Conservation (phyloP, 306 rosid species). For the Dryas alaskensis region DNA sequence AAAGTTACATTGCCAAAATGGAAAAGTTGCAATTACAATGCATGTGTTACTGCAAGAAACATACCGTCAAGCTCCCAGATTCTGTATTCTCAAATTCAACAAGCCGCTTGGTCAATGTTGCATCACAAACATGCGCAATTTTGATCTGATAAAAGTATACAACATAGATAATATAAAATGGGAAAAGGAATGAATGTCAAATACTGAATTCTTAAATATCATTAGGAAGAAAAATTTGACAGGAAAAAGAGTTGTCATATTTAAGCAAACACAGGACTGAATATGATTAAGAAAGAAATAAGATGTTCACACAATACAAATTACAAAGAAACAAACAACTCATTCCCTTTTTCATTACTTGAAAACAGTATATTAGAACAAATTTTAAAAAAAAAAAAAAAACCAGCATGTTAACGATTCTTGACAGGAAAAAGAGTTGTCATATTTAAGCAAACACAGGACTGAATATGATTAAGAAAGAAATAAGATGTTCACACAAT, state of each 20-base stretch:
- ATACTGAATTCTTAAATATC: not conserved
- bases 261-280: not conserved
- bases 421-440: not conserved
- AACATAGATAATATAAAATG: constrained; percentile 1
- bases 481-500: not conserved
- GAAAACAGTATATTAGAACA: not conserved
- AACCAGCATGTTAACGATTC: not conserved
- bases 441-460: not conserved
- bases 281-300: not conserved
- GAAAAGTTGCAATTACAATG: not conserved
- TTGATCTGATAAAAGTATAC: constrained; percentile 47
- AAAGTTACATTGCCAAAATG: not conserved
- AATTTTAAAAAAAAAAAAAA: not conserved
- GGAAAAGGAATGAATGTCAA: not conserved
- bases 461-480: not conserved
- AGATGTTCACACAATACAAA: not conserved
- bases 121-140: constrained; percentile 86
- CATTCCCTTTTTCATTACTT: not conserved
- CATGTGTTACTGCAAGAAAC: constrained; percentile 17
- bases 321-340: not conserved
- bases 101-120: constrained; percentile 80
- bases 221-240: not conserved
- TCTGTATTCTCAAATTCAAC: constrained; percentile 86
- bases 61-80: constrained; percentile 83
- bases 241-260: not conserved